A percentile compares a stretch with the other conserved stretches of the same genome.
Evolutionary conservation across 73 alveolate genomes (phyloP).

Genomic region (Paramecium biaurelia): DNA sequence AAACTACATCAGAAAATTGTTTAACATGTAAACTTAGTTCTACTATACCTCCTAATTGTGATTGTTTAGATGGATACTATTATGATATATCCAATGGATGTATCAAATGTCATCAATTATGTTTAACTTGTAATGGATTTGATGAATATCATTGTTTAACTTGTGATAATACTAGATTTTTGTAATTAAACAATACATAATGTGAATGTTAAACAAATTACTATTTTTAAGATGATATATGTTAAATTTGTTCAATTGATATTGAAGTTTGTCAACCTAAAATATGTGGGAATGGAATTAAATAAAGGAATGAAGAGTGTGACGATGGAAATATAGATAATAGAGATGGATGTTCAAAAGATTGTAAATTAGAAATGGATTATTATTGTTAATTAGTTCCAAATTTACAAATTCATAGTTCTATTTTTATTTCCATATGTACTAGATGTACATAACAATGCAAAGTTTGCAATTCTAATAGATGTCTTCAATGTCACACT

Average conservation of each 20-base stretch:
- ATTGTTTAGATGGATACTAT: background rate
- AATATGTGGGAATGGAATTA: constrained; percentile 65
- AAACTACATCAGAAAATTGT: background rate
- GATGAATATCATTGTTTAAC: background rate
- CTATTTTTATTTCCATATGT: background rate
- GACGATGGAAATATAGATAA: constrained; percentile 73
- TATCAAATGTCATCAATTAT: background rate
- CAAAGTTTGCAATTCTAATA: background rate
- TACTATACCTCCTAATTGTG: background rate
- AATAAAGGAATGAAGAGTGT: constrained; percentile 43
- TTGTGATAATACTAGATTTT: background rate
- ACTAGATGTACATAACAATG: constrained; percentile 2
- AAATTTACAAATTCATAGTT: background rate
- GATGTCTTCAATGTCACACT: background rate
- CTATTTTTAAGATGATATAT: constrained; percentile 33
- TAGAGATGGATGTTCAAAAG: constrained; percentile 76
- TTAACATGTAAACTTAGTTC: background rate
- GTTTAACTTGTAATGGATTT: background rate
- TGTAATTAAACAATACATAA: background rate
- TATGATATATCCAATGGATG: background rate
- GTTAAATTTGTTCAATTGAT: constrained; percentile 63
- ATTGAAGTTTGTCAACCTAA: constrained; percentile 59
- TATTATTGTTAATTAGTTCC: constrained; percentile 56
- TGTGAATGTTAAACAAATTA: background rate
- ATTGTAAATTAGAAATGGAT: constrained; percentile 65